Evolutionary conservation across 2,329 filamentous ascomycete species (phyloP).

Genomic region (Paecilomyces niveus): DNA sequence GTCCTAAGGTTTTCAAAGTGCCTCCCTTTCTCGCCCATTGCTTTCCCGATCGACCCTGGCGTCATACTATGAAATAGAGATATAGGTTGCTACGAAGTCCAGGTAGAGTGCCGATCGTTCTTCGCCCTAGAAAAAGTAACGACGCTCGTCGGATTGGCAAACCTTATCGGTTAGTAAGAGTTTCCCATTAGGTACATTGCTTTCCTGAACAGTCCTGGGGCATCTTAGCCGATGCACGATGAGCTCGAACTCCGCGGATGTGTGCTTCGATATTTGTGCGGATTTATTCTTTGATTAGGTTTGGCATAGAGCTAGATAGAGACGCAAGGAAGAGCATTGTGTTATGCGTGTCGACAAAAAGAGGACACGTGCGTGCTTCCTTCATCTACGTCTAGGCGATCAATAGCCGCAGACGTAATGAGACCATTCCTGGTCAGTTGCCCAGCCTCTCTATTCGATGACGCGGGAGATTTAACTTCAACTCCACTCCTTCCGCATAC

Average conservation of each 20-base stretch:
- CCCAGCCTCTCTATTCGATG: neutral
- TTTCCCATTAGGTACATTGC: neutral
- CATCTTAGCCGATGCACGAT: neutral
- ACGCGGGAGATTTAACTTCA: neutral
- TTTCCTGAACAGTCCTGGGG: neutral
- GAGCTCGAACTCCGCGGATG: neutral
- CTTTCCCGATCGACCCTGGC: no score
- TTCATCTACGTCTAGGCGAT: neutral
- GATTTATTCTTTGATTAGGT: neutral
- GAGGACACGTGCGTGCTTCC: neutral
- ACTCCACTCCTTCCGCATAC: neutral
- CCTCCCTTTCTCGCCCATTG: no score
- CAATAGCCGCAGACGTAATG: neutral
- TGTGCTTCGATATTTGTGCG: neutral
- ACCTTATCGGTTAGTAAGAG: neutral
- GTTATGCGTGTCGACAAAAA: neutral
- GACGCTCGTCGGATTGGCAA: neutral
- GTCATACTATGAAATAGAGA: no score
- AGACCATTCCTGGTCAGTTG: neutral
- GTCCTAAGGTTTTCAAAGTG: no score
- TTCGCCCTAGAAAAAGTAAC: neutral
- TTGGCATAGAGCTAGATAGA: neutral
- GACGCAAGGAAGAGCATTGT: neutral
- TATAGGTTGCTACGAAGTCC: neutral
- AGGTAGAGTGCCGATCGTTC: neutral